A percentile compares a stretch with the other conserved stretches of the same genome.
phyloP scores from a whole-genome alignment of 495 filamentous ascomycete species.

The Evansstolkia leycettana region DNA sequence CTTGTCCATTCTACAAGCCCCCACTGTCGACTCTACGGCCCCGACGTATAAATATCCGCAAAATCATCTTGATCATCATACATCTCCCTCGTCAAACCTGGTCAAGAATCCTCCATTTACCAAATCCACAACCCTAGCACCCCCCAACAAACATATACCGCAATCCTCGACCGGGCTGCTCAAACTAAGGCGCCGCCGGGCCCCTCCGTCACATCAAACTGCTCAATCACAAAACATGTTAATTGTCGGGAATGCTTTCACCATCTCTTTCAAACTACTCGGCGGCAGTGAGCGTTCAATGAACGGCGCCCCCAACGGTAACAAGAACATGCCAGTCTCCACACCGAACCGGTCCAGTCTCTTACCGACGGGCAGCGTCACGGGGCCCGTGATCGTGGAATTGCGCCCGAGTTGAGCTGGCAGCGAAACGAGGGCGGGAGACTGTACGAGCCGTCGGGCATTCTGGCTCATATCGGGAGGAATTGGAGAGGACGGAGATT shows the following conservation, averaged over 20 bases:
- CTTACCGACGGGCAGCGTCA: conserved; percentile 30
- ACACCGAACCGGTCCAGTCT: conserved; percentile 44
- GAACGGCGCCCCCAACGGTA: conserved; percentile 37
- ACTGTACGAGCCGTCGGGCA: conserved; percentile 18
- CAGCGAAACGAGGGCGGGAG: conserved; percentile 37
- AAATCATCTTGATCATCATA: not conserved
- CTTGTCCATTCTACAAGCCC: too few species aligned
- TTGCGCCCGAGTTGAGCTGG: conserved; percentile 11
- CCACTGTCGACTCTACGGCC: not conserved
- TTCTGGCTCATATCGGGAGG: conserved; percentile 30
- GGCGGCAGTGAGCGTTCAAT: conserved; percentile 41
- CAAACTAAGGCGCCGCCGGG: conserved; percentile 44
- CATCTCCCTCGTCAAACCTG: not conserved
- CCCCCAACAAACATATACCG: conserved; percentile 32
- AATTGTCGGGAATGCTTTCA: conserved; percentile 38
- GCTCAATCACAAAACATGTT: conserved; percentile 38
- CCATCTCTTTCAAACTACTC: conserved; percentile 29
- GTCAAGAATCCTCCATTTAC: conserved; percentile 14
- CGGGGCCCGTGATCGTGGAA: conserved; percentile 31
- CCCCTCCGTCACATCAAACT: conserved; percentile 32
- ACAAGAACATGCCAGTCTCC: conserved; percentile 32
- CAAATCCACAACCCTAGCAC: conserved; percentile 10
- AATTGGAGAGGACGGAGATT: conserved; percentile 36
- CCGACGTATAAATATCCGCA: not conserved
- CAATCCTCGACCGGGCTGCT: conserved; percentile 43